Percentiles rank a stretch among this genome's conserved stretches.
Evolutionary conservation across 2,329 filamentous ascomycete genomes (phyloP).

Genomic region (Verticillium dahliae): DNA sequence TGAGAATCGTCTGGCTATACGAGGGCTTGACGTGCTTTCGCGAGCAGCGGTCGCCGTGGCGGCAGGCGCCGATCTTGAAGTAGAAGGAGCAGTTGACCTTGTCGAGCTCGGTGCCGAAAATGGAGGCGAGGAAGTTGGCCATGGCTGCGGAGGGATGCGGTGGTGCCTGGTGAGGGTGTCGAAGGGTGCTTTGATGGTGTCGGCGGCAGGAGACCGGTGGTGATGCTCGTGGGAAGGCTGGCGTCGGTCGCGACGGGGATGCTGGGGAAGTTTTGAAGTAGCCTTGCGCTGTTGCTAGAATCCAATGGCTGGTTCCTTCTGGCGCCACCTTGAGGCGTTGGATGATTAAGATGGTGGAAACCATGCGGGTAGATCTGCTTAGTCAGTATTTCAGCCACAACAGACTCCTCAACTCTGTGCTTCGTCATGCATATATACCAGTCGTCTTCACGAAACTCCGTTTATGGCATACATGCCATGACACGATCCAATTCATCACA

Average conservation of each 20-base stretch:
- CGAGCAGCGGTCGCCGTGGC: slow-evolving; percentile 95
- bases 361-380: too few species aligned
- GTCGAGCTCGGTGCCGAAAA: slow-evolving; percentile 99
- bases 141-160: slow-evolving; percentile 35
- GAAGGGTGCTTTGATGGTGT: not conserved
- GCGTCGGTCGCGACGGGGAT: not conserved
- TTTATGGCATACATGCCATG: too few species aligned
- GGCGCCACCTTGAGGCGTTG: not conserved
- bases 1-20: slow-evolving; percentile 94
- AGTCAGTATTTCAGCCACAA: too few species aligned
- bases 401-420: too few species aligned
- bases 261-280: slow-evolving; percentile 11
- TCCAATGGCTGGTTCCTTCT: not conserved
- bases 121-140: slow-evolving; percentile 98
- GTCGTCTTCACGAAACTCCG: too few species aligned
- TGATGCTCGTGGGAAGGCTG: not conserved
- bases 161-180: not conserved
- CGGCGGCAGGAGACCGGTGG: slow-evolving; percentile 1
- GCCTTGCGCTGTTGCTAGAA: slow-evolving; percentile 7
- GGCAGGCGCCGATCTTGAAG: slow-evolving; percentile 94
- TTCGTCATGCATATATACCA: too few species aligned
- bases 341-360: too few species aligned
- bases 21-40: slow-evolving; percentile 99
- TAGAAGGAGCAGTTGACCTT: slow-evolving; percentile 99
- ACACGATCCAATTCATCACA: too few species aligned